Conservation (phyloP, 352 stramenopile genomes). For the Ophiocytium majus region DNA sequence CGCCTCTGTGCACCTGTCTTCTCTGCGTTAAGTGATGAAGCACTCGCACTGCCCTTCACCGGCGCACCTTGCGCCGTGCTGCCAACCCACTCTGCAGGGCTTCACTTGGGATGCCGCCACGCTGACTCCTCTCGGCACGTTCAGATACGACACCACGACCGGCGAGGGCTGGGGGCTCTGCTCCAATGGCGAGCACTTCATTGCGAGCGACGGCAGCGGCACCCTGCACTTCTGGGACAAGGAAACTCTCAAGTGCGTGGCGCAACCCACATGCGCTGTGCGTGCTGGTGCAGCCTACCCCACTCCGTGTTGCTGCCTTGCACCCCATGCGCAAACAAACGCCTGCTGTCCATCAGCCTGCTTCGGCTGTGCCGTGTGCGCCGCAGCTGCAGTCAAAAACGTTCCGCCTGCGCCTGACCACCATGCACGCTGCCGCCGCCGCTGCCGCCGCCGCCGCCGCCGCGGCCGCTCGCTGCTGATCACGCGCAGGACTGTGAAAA, state of each 20-base stretch:
- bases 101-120: slow-evolving; percentile 2
- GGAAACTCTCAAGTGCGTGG: slow-evolving; percentile 62
- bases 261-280: slow-evolving; percentile 54
- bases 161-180: slow-evolving; percentile 82
- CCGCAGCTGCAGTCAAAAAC: too few species aligned
- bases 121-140: slow-evolving; percentile 14
- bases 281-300: too few species aligned
- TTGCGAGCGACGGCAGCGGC: slow-evolving; percentile 76
- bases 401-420: too few species aligned
- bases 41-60: neutral
- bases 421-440: too few species aligned
- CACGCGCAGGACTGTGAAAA: slow-evolving; percentile 24
- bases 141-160: slow-evolving; percentile 69
- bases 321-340: too few species aligned
- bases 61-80: neutral
- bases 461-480: too few species aligned
- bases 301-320: too few species aligned
- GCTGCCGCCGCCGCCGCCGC: neutral
- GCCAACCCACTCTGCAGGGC: neutral
- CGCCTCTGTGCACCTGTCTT: too few species aligned
- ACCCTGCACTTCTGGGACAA: slow-evolving; percentile 75
- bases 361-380: too few species aligned
- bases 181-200: slow-evolving; percentile 71
- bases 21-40: neutral
- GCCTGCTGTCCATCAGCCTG: too few species aligned